A percentile compares a stretch with the other conserved stretches of the same genome.
Evolutionary conservation across 495 filamentous ascomycete genomes (phyloP).

Genomic region (Ascodesmis nigricans): DNA sequence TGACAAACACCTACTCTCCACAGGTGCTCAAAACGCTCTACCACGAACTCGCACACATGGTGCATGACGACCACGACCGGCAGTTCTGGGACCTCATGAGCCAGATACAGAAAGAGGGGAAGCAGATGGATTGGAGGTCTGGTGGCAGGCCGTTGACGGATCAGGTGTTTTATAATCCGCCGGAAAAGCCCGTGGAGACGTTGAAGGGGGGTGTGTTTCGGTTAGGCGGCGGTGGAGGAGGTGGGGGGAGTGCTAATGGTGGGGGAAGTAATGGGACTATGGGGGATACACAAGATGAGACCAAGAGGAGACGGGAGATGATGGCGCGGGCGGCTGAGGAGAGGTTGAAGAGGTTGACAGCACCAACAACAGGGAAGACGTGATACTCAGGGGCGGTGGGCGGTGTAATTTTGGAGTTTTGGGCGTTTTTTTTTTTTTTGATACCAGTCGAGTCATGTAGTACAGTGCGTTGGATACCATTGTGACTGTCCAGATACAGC

Average conservation of each 20-base stretch:
- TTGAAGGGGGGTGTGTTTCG: conserved; percentile 8
- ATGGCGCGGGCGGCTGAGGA: conserved; percentile 16
- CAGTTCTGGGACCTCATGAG: conserved; percentile 73
- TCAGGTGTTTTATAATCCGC: conserved; percentile 49
- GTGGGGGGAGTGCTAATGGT: conserved; percentile 70
- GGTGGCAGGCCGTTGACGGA: conserved; percentile 42
- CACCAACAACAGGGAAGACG: background rate
- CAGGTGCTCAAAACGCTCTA: conserved; percentile 54
- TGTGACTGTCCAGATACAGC: too few relatives aligned
- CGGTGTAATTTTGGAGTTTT: too few relatives aligned
- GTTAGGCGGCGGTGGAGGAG: conserved; percentile 27
- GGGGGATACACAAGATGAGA: conserved; percentile 17
- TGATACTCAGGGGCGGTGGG: too few relatives aligned
- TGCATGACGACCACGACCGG: conserved; percentile 58
- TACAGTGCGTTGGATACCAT: too few relatives aligned
- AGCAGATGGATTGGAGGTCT: conserved; percentile 46
- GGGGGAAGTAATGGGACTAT: conserved; percentile 30
- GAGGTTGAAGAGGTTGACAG: conserved; percentile 15
- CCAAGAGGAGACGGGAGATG: conserved; percentile 22
- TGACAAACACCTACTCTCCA: too few relatives aligned
- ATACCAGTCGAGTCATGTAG: too few relatives aligned
- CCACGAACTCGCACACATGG: conserved; percentile 88
- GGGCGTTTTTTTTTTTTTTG: too few relatives aligned
- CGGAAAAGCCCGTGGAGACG: conserved; percentile 9
- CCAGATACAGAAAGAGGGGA: conserved; percentile 72